These are phyloP conservation scores for Zizania latifolia DNA, from an alignment of 176 grass and related monocot genomes.

Conservation along the genomic window DNA sequence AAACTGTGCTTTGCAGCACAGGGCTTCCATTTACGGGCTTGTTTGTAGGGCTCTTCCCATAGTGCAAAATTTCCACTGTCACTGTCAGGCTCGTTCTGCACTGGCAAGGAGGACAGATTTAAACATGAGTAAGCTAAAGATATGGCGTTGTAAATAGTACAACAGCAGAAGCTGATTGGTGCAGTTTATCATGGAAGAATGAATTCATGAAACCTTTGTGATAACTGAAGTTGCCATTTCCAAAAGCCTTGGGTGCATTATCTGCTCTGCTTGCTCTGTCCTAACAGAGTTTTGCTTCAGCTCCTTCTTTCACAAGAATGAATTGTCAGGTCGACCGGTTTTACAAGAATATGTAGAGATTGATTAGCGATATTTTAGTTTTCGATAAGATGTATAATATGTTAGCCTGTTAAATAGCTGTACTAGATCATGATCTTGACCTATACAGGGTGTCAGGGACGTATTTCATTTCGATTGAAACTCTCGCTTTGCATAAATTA, in stretches of 20 bases:
- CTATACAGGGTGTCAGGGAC: not conserved
- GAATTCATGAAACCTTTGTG: conserved; percentile 50
- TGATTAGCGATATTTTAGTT: not conserved
- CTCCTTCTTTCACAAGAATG: conserved; percentile 41
- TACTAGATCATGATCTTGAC: not conserved
- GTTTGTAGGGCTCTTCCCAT: conserved; percentile 67
- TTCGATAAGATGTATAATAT: not conserved
- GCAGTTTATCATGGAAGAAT: not conserved
- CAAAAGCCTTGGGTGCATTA: conserved; percentile 68
- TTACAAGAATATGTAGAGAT: not conserved
- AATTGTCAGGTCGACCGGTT: not conserved
- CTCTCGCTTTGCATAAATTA: too few species aligned
- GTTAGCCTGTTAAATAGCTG: not conserved
- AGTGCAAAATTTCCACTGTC: conserved; percentile 24
- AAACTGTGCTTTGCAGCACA: conserved; percentile 60
- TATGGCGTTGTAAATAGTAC: not conserved
- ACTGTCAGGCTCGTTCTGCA: conserved; percentile 49
- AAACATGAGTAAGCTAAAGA: conserved; percentile 14
- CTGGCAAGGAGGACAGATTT: conserved; percentile 19
- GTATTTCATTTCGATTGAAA: not conserved
- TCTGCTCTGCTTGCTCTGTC: conserved; percentile 43
- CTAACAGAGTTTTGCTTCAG: conserved; percentile 23
- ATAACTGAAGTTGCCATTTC: conserved; percentile 53
- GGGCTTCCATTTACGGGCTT: conserved; percentile 61
- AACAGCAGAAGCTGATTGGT: not conserved